These are phyloP conservation scores for Metschnikowia drakensbergensis DNA, from an alignment of 805 yeast genomes.

Conservation along the genomic window DNA sequence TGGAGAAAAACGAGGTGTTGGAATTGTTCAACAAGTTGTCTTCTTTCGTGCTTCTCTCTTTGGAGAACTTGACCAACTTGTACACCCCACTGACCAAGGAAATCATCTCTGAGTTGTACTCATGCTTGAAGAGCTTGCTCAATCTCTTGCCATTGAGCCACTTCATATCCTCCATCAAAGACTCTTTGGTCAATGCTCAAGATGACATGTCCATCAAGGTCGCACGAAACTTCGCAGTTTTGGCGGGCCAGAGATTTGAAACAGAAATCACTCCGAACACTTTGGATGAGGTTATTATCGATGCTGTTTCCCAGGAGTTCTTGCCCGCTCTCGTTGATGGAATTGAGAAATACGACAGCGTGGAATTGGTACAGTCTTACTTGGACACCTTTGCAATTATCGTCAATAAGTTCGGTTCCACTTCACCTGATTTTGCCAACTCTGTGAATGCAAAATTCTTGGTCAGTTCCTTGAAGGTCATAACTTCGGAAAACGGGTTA, in stretches of 20 bases:
- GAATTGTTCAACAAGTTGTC: constrained; percentile 30
- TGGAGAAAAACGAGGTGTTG: constrained; percentile 30
- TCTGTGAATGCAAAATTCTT: constrained; percentile 46
- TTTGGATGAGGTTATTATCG: constrained; percentile 42
- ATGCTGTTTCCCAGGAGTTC: constrained; percentile 49
- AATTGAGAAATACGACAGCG: constrained; percentile 30
- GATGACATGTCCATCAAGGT: constrained; percentile 45
- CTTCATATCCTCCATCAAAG: constrained; percentile 59
- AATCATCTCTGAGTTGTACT: constrained; percentile 44
- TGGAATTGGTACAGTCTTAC: constrained; percentile 62
- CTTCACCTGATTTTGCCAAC: constrained; percentile 22
- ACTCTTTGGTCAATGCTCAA: constrained; percentile 33
- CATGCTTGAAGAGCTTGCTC: constrained; percentile 57
- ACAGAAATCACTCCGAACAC: constrained; percentile 50
- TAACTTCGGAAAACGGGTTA: constrained; percentile 52
- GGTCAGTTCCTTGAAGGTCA: constrained; percentile 45
- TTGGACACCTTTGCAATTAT: constrained; percentile 64
- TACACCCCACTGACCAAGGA: constrained; percentile 14
- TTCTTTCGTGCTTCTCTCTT: constrained; percentile 33
- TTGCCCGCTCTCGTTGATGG: constrained; percentile 48
- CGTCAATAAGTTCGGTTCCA: constrained; percentile 55
- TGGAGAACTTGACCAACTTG: constrained; percentile 32
- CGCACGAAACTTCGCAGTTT: constrained; percentile 57
- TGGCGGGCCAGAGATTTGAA: constrained; percentile 67
- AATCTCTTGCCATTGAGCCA: constrained; percentile 70